phyloP scores from a whole-genome alignment of 176 grass and related monocot species.

The Phoenix roebelenii region DNA sequence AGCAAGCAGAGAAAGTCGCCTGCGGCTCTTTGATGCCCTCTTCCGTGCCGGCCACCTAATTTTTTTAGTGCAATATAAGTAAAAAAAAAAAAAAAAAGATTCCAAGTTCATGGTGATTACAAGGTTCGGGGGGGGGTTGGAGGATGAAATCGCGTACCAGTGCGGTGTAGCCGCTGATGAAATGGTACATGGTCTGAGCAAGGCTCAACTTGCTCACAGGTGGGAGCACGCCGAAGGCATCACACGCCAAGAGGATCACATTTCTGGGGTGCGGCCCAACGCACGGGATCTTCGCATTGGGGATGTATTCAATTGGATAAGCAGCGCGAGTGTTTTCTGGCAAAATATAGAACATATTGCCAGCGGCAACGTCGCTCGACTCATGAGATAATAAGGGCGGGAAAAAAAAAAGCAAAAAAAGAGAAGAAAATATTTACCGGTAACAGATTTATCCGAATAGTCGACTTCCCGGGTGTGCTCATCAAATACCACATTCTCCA shows the following conservation, averaged over 20 bases:
- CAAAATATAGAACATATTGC: background rate
- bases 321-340: constrained; percentile 92
- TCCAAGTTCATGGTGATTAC: too few species aligned
- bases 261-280: constrained; percentile 94
- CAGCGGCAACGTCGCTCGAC: background rate
- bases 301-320: constrained; percentile 96
- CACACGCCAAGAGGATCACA: constrained; percentile 91
- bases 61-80: background rate
- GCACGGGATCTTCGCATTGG: constrained; percentile 82
- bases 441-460: constrained; percentile 86
- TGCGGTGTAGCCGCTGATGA: constrained; percentile 99
- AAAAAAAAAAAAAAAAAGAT: too few species aligned
- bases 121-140: too few species aligned
- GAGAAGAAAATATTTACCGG: constrained; percentile 28
- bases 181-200: constrained; percentile 97
- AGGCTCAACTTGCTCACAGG: constrained; percentile 96
- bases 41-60: constrained; percentile 81
- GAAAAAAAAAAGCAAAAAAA: too few species aligned
- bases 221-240: constrained; percentile 91
- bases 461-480: constrained; percentile 90
- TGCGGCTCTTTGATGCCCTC: constrained; percentile 96
- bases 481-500: constrained; percentile 97
- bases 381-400: too few species aligned
- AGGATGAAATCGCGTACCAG: constrained; percentile 24
- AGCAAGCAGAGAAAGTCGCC: constrained; percentile 96